phyloP scores from a whole-genome alignment of 495 filamentous ascomycete species.

The Glarea lozoyensis region DNA sequence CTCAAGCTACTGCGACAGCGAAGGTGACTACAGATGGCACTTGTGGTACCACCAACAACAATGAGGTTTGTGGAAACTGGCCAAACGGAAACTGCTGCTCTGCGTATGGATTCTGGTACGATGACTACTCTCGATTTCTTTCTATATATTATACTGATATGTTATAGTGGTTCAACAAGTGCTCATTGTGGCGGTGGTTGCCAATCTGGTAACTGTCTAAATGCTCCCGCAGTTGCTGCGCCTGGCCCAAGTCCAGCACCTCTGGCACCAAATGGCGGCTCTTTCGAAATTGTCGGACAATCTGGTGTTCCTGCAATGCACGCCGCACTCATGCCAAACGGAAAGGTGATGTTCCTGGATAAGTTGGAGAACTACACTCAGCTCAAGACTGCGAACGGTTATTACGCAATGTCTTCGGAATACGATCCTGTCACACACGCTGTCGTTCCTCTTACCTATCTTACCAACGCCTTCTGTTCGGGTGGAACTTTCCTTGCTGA shows the following conservation, averaged over 20 bases:
- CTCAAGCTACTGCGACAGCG: conserved; percentile 22
- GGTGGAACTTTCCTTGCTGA: conserved; percentile 52
- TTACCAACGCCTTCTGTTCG: conserved; percentile 56
- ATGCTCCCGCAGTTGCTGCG: conserved; percentile 21
- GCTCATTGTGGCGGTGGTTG: conserved; percentile 32
- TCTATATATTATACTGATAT: conserved; percentile 7
- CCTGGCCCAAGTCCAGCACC: conserved; percentile 29
- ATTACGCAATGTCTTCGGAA: conserved; percentile 50
- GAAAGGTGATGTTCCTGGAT: conserved; percentile 51
- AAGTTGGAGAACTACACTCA: conserved; percentile 56
- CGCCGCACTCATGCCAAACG: conserved; percentile 51
- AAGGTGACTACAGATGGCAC: conserved; percentile 34
- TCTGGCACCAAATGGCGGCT: conserved; percentile 29
- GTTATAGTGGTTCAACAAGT: conserved; percentile 23
- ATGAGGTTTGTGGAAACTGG: conserved; percentile 40
- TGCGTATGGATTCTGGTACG: conserved; percentile 33
- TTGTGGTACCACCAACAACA: conserved; percentile 36
- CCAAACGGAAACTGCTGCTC: conserved; percentile 39
- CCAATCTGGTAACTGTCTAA: conserved; percentile 28
- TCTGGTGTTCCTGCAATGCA: conserved; percentile 59
- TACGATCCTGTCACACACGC: conserved; percentile 45
- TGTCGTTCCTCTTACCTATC: conserved; percentile 38
- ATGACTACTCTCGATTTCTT: background rate
- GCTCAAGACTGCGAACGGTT: conserved; percentile 41
- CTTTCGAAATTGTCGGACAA: conserved; percentile 38